Percentiles rank a stretch among this genome's conserved stretches.
phyloP scores from a whole-genome alignment of 176 grass and related monocot genomes.

The Secale cereale region DNA sequence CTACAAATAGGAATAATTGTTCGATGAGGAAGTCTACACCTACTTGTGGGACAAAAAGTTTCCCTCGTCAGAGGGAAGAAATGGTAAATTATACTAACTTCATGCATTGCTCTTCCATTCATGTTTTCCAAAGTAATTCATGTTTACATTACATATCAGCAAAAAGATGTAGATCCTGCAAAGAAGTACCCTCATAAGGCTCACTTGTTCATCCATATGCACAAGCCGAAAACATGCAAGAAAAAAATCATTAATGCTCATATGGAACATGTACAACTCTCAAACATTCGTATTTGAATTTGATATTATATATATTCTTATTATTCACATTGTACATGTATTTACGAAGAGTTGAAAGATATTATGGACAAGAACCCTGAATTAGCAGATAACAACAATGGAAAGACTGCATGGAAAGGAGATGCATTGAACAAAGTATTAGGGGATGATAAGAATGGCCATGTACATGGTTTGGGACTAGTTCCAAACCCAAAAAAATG shows the following conservation, averaged over 20 bases:
- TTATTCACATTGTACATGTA: not conserved
- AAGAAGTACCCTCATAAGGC: constrained; percentile 1
- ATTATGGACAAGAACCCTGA: not conserved
- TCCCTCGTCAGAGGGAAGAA: too few species aligned
- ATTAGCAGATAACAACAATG: not conserved
- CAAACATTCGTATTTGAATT: not conserved
- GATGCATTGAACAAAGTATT: not conserved
- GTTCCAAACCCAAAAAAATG: too few species aligned
- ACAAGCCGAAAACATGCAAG: not conserved
- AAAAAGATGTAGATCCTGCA: not conserved
- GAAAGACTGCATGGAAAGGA: constrained; percentile 17
- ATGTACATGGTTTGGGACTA: too few species aligned
- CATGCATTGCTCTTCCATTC: too few species aligned
- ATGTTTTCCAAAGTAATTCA: too few species aligned
- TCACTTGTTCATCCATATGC: not conserved
- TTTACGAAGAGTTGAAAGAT: not conserved
- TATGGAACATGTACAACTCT: not conserved
- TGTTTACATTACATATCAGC: too few species aligned
- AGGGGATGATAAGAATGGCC: too few species aligned
- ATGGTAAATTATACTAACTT: too few species aligned
- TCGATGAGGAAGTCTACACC: too few species aligned
- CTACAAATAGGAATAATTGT: too few species aligned
- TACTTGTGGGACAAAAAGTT: too few species aligned
- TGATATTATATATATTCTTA: not conserved
- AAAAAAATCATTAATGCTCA: not conserved